phyloP scores from a whole-genome alignment of 305 asterid genomes.

The Vinca major region DNA sequence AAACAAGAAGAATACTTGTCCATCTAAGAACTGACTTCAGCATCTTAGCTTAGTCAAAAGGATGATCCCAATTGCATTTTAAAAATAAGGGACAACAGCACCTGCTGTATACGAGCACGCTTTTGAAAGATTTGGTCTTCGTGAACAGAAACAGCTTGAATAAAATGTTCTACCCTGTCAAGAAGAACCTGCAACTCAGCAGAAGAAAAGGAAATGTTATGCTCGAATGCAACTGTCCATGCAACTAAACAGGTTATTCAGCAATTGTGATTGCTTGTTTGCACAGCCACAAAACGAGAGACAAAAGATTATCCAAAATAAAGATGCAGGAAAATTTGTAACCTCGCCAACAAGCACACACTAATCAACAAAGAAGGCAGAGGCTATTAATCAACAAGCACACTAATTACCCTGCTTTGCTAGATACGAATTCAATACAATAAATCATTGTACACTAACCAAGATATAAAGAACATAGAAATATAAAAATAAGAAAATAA shows the following conservation, averaged over 20 bases:
- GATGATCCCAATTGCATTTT: background rate
- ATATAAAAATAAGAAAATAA: too few relatives aligned
- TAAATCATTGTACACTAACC: background rate
- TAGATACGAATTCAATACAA: background rate
- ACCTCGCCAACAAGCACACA: background rate
- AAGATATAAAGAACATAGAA: background rate
- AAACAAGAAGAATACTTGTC: background rate
- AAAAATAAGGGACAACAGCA: constrained; percentile 20
- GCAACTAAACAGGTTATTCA: background rate
- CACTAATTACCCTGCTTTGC: background rate
- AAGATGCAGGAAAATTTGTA: background rate
- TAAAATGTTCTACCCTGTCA: constrained; percentile 83
- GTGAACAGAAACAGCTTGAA: constrained; percentile 76
- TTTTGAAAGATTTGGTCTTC: constrained; percentile 93
- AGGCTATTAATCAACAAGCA: too few relatives aligned
- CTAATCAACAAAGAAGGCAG: background rate
- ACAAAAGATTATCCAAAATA: background rate
- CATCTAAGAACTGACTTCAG: background rate
- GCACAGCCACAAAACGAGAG: background rate
- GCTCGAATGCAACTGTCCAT: background rate
- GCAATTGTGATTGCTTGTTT: background rate
- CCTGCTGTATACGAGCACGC: constrained; percentile 86
- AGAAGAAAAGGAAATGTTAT: background rate
- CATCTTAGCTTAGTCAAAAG: background rate
- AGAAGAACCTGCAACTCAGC: constrained; percentile 51